phyloP scores from a whole-genome alignment of 202 grass and related monocot genomes.

The Miscanthus sacchariflorus region DNA sequence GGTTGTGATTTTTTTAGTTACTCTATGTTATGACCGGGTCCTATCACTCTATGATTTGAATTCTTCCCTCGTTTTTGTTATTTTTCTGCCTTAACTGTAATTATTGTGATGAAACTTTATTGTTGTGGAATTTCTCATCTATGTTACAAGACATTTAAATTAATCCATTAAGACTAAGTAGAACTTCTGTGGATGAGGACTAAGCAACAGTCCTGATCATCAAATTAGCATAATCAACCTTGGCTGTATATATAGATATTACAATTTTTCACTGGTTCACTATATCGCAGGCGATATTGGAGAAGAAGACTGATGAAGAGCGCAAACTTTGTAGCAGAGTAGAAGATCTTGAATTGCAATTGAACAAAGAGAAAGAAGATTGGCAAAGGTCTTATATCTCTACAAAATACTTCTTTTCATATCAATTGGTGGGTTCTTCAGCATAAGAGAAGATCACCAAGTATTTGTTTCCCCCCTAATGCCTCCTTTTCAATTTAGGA shows the following conservation, averaged over 20 bases:
- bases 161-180: slow-evolving; percentile 19
- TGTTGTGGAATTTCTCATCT: slow-evolving; percentile 18
- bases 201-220: background rate
- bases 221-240: background rate
- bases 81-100: slow-evolving; percentile 18
- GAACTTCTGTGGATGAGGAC: slow-evolving; percentile 8
- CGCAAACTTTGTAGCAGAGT: slow-evolving; percentile 62
- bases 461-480: slow-evolving; percentile 13
- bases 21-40: background rate
- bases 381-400: slow-evolving; percentile 64
- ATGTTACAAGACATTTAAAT: slow-evolving; percentile 32
- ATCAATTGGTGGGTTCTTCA: slow-evolving; percentile 7
- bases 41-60: background rate
- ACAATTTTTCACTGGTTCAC: slow-evolving; percentile 27
- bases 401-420: slow-evolving; percentile 24
- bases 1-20: slow-evolving; percentile 31
- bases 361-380: slow-evolving; percentile 68
- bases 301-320: slow-evolving; percentile 67
- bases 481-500: slow-evolving; percentile 53
- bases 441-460: slow-evolving; percentile 24
- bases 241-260: slow-evolving; percentile 24
- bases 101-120: slow-evolving; percentile 18
- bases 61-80: background rate
- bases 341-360: slow-evolving; percentile 67
- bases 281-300: slow-evolving; percentile 58